A percentile compares a stretch with the other conserved stretches of the same genome.
phyloP scores from a whole-genome alignment of 208 protist species.

The Leishmania tarentolae region DNA sequence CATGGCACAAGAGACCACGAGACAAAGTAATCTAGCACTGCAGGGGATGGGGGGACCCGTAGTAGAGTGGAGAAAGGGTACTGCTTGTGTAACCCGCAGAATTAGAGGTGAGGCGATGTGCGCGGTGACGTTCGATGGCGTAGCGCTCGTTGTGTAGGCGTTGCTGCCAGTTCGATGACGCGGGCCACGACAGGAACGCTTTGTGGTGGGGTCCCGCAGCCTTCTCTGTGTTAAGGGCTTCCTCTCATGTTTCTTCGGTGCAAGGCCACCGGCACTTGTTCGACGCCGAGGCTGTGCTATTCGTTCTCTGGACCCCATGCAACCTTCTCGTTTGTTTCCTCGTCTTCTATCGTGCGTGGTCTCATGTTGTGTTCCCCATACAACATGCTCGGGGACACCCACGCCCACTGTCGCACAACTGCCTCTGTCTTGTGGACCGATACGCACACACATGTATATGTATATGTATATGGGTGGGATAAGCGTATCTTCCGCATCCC shows the following conservation, averaged over 20 bases:
- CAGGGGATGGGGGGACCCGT: neutral
- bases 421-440: neutral
- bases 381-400: neutral
- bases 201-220: neutral
- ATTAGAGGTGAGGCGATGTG: neutral
- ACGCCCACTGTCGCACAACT: neutral
- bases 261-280: neutral
- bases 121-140: neutral
- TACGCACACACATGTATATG: no score
- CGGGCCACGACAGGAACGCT: neutral
- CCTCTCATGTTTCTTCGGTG: neutral
- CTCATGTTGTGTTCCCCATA: neutral
- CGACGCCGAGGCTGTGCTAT: neutral
- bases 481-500: neutral
- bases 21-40: neutral
- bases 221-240: neutral
- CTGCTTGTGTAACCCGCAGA: neutral
- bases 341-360: neutral
- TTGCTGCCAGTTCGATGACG: neutral
- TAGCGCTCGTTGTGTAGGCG: no score
- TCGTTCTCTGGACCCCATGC: neutral
- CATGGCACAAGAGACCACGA: neutral
- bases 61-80: neutral
- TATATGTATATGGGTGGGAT: neutral
- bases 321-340: neutral